Percentiles rank a stretch among this genome's conserved stretches.
phyloP scores from a whole-genome alignment of 805 yeast genomes.

The Maudiozyma saulgeensis region DNA sequence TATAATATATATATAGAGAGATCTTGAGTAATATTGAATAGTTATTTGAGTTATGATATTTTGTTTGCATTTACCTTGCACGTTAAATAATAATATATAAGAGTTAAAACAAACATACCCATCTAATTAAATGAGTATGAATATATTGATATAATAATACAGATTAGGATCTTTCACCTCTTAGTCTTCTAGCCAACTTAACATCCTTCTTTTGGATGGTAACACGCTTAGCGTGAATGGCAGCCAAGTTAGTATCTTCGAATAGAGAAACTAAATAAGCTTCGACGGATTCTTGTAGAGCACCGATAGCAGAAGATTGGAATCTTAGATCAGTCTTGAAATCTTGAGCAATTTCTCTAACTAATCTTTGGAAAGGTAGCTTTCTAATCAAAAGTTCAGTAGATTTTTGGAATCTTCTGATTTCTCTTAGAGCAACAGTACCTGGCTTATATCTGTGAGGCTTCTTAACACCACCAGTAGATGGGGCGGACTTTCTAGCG shows the following conservation, averaged over 20 bases:
- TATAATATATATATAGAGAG: no score
- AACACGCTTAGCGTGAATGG: constrained; percentile 97
- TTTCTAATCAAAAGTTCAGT: constrained; percentile 91
- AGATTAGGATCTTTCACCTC: constrained; percentile 82
- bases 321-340: constrained; percentile 87
- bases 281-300: constrained; percentile 96
- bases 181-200: constrained; percentile 93
- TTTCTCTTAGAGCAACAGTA: constrained; percentile 92
- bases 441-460: constrained; percentile 97
- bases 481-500: constrained; percentile 88
- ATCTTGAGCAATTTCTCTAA: constrained; percentile 91
- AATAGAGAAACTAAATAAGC: constrained; percentile 92
- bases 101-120: neutral
- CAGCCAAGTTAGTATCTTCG: constrained; percentile 97
- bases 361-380: constrained; percentile 94
- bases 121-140: neutral
- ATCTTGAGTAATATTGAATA: neutral
- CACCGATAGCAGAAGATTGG: constrained; percentile 95
- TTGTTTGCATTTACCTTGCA: neutral
- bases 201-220: constrained; percentile 97
- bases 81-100: constrained; percentile 1
- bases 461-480: constrained; percentile 86
- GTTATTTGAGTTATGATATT: neutral
- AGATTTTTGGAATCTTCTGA: constrained; percentile 93
- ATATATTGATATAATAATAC: neutral